Evolutionary conservation across 23 red algal species (phyloP).

Genomic region (Gracilaria domingensis): DNA sequence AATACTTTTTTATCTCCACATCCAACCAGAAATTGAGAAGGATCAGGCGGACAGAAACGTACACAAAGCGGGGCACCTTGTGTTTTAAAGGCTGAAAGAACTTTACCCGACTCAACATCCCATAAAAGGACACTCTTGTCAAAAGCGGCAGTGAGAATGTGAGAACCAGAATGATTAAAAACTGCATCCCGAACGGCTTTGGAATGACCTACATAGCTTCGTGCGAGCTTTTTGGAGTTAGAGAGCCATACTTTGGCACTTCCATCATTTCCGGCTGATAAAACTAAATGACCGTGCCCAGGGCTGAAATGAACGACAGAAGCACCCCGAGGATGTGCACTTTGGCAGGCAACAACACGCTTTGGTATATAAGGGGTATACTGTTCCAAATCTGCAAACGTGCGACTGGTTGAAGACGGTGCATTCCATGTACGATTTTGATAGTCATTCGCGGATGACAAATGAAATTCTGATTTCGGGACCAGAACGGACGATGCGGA

Average conservation of each 20-base stretch:
- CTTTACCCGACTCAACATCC: conserved; percentile 86
- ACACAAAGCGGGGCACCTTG: conserved; percentile 45
- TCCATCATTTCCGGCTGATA: conserved; percentile 70
- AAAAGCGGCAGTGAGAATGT: conserved; percentile 77
- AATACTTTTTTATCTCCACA: conserved; percentile 81
- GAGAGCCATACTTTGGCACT: conserved; percentile 77
- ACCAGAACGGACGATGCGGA: conserved; percentile 17
- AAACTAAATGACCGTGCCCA: conserved; percentile 77
- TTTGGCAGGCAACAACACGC: background rate
- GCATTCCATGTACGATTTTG: conserved; percentile 48
- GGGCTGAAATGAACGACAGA: conserved; percentile 80
- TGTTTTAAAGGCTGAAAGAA: conserved; percentile 46
- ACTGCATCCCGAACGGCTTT: conserved; percentile 70
- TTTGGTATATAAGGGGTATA: conserved; percentile 73
- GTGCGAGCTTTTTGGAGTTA: conserved; percentile 8
- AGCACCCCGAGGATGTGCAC: conserved; percentile 57
- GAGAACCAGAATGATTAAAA: conserved; percentile 54
- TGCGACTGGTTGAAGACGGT: conserved; percentile 25
- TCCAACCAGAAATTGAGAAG: conserved; percentile 75
- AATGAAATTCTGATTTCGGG: conserved; percentile 51
- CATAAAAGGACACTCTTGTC: conserved; percentile 78
- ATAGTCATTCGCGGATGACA: conserved; percentile 22
- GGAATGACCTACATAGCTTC: conserved; percentile 77
- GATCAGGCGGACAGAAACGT: conserved; percentile 24
- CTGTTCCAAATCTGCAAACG: conserved; percentile 59